Base-by-base conservation (phyloP, 106 monocot genomes). In the Platanthera zijinensis region DNA sequence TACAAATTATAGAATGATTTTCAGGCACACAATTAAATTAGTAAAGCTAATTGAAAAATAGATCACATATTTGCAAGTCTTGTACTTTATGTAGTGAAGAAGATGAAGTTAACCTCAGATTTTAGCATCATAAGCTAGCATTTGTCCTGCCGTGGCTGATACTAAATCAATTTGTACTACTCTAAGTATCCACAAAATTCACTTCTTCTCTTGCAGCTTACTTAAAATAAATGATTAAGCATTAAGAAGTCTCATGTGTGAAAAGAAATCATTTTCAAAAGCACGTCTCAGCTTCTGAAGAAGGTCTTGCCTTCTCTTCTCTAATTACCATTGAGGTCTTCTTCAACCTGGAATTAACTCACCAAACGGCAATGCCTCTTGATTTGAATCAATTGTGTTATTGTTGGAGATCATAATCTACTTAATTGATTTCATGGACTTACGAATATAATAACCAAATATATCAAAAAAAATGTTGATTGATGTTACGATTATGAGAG, bases 21-120 rank as follows among this genome's bases (percentile, higher is more conserved):
- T 39, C 39, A 39, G 3, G 39, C 39, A 32, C 66, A 32, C 66
- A 66, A 12, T 66, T 32, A 32, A 7, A 2, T 66, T 32, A 10
- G 32, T 66, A 66, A 66, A 66, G 62, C 32, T 66, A 66, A 30
- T 32, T 66, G 12, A 66, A 66, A 66, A 32, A 66, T 25, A n/a
- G 2, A 5, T 28, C 64, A 64, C 28, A 10, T 64, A 25, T 64
- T 25, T 10, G 8, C 69, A 39, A 46, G 45, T 69, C 46, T 47
- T 69, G 69, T 46, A 10, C 12, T 69, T 46, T 6, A 46, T 39
- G 39, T 47, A 15, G 13, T 12, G 46, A 5, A 69, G 69, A 70
- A 48, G 48, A 66, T 48, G 48, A 48, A 70, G 15, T 47, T 13
- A 47, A 47, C 48, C 48, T 70, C 47, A 25, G 15, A 70, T 70